These are phyloP conservation scores for Myxozyma melibiosi DNA, from an alignment of 805 yeast genomes.

Conservation along the genomic window DNA sequence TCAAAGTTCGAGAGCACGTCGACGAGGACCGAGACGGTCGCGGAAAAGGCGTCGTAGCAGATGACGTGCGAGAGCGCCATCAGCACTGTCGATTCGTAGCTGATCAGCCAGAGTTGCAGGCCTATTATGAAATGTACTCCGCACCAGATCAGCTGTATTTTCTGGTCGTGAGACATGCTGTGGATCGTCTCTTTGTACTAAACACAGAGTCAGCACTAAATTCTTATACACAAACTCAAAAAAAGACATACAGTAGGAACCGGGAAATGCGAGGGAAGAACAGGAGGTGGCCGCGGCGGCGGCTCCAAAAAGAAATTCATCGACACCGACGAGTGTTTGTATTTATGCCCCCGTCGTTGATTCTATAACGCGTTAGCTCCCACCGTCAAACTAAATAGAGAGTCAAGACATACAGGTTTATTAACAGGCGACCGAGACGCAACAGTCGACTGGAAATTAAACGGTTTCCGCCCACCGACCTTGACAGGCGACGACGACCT, in stretches of 20 bases:
- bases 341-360: conserved; percentile 86
- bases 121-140: conserved; percentile 58
- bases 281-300: conserved; percentile 64
- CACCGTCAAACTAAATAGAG: background rate
- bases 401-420: conserved; percentile 19
- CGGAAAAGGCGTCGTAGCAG: conserved; percentile 83
- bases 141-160: conserved; percentile 61
- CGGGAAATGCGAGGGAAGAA: conserved; percentile 65
- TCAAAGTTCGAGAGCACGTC: conserved; percentile 88
- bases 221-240: background rate
- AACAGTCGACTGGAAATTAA: conserved; percentile 44
- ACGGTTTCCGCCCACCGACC: conserved; percentile 26
- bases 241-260: conserved; percentile 58
- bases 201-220: background rate
- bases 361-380: conserved; percentile 8
- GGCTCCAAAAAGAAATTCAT: conserved; percentile 96
- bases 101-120: conserved; percentile 58
- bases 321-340: conserved; percentile 94
- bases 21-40: conserved; percentile 66
- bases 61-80: conserved; percentile 83
- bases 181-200: conserved; percentile 58
- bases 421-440: conserved; percentile 54
- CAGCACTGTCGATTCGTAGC: conserved; percentile 59
- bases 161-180: conserved; percentile 62
- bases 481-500: conserved; percentile 27